phyloP scores from a whole-genome alignment of 768 basidiomycete genomes.

The Termitomyces sp. region DNA sequence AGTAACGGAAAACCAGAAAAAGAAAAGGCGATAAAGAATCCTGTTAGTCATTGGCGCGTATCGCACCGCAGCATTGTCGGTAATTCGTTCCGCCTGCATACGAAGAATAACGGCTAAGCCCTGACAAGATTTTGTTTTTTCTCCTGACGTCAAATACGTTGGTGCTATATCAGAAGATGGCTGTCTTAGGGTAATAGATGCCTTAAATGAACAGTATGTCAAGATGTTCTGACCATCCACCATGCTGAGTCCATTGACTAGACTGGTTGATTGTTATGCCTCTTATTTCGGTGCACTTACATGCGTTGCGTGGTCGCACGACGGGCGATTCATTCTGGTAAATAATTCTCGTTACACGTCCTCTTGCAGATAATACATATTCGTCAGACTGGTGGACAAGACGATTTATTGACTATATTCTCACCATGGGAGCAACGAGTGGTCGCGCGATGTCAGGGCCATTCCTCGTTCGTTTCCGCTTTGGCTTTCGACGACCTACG shows the following conservation, averaged over 20 bases:
- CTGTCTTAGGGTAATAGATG: slow-evolving; percentile 84
- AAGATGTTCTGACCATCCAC: not conserved
- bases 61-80: slow-evolving; percentile 70
- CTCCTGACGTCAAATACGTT: slow-evolving; percentile 87
- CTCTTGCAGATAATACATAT: not conserved
- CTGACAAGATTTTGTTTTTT: slow-evolving; percentile 73
- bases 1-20: slow-evolving; percentile 47
- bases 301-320: slow-evolving; percentile 92
- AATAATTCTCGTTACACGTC: not conserved
- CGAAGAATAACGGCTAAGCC: not conserved
- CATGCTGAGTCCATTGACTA: slow-evolving; percentile 20
- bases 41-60: slow-evolving; percentile 87
- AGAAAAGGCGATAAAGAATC: slow-evolving; percentile 74
- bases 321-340: slow-evolving; percentile 89
- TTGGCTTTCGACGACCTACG: slow-evolving; percentile 88
- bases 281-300: slow-evolving; percentile 93
- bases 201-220: slow-evolving; percentile 76
- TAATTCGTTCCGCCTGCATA: slow-evolving; percentile 22
- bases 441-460: slow-evolving; percentile 94
- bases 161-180: slow-evolving; percentile 93
- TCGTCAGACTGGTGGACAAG: slow-evolving; percentile 87
- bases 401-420: slow-evolving; percentile 91
- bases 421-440: slow-evolving; percentile 93
- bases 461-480: slow-evolving; percentile 88
- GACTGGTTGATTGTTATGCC: slow-evolving; percentile 89